A percentile compares a stretch with the other conserved stretches of the same genome.
Conservation (phyloP, 495 filamentous ascomycete genomes). For the Daldinia loculata region DNA sequence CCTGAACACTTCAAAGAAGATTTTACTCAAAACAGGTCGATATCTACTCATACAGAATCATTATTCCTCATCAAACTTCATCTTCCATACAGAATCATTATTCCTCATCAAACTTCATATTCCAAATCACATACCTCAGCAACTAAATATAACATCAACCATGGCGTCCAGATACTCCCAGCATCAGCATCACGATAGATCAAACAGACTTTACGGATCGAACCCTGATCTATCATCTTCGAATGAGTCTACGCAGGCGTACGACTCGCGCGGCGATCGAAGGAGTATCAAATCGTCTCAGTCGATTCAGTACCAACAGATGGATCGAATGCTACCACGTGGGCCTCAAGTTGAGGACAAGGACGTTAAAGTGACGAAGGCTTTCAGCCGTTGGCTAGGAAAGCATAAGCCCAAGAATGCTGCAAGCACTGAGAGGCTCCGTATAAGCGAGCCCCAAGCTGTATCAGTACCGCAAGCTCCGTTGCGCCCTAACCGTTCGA, state of each 20-base stretch:
- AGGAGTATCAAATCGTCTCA: background rate
- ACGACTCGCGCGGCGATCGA: conserved; percentile 4
- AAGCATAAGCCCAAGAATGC: conserved; percentile 7
- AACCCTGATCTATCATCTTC: background rate
- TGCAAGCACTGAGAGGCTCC: conserved; percentile 3
- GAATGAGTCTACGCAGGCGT: conserved; percentile 34
- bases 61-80: background rate
- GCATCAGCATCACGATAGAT: background rate
- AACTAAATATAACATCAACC: background rate
- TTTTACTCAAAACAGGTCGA: background rate
- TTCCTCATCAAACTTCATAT: background rate
- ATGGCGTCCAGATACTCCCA: conserved; percentile 28
- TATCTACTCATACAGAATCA: background rate
- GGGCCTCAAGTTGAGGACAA: conserved; percentile 8
- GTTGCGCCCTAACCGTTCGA: background rate
- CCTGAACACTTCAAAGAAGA: background rate
- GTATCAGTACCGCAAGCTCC: background rate
- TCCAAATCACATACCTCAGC: background rate
- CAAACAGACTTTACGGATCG: background rate
- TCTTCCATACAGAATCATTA: too few relatives aligned
- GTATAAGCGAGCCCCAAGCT: conserved; percentile 13
- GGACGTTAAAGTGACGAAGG: conserved; percentile 1
- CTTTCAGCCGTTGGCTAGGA: conserved; percentile 28
- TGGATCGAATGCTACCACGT: conserved; percentile 1
- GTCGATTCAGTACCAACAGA: background rate